A percentile compares a stretch with the other conserved stretches of the same genome.
These are phyloP conservation scores for Fusarium staphyleae DNA, from an alignment of 2,329 filamentous ascomycete species.

Conservation along the genomic window DNA sequence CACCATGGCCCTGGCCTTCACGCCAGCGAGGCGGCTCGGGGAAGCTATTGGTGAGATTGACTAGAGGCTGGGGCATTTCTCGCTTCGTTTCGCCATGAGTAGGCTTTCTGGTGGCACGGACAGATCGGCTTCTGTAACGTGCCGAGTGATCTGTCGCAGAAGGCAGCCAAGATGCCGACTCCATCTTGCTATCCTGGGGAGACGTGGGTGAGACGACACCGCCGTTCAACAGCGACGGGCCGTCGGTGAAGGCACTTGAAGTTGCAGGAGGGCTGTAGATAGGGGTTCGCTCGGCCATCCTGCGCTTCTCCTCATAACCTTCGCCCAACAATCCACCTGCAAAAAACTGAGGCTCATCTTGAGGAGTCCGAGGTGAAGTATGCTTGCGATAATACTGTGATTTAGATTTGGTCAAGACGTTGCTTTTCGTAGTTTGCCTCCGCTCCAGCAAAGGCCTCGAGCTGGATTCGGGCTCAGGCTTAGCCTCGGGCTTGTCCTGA, in stretches of 20 bases:
- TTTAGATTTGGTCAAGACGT: slow-evolving; percentile 39
- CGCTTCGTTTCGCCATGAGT: slow-evolving; percentile 39
- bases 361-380: slow-evolving; percentile 19
- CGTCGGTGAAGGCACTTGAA: slow-evolving; percentile 59
- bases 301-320: slow-evolving; percentile 55
- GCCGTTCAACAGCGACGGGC: slow-evolving; percentile 63
- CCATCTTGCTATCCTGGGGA: slow-evolving; percentile 40
- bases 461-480: slow-evolving; percentile 32
- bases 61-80: slow-evolving; percentile 63
- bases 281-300: slow-evolving; percentile 41
- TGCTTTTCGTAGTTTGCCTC: slow-evolving; percentile 22
- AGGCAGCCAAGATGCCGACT: slow-evolving; percentile 48
- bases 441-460: slow-evolving; percentile 23
- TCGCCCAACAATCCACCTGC: slow-evolving; percentile 60
- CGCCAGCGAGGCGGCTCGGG: slow-evolving; percentile 67
- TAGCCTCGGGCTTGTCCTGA: slow-evolving; percentile 15
- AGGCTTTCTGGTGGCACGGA: slow-evolving; percentile 31
- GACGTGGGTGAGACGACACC: slow-evolving; percentile 33
- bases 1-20: slow-evolving; percentile 59
- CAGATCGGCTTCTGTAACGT: slow-evolving; percentile 43
- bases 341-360: slow-evolving; percentile 54
- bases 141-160: slow-evolving; percentile 49
- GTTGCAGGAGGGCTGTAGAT: slow-evolving; percentile 38
- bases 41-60: slow-evolving; percentile 70
- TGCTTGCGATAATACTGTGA: slow-evolving; percentile 36